Evolutionary conservation across 805 yeast species (phyloP).

Genomic region (Ogataea degrootiae): DNA sequence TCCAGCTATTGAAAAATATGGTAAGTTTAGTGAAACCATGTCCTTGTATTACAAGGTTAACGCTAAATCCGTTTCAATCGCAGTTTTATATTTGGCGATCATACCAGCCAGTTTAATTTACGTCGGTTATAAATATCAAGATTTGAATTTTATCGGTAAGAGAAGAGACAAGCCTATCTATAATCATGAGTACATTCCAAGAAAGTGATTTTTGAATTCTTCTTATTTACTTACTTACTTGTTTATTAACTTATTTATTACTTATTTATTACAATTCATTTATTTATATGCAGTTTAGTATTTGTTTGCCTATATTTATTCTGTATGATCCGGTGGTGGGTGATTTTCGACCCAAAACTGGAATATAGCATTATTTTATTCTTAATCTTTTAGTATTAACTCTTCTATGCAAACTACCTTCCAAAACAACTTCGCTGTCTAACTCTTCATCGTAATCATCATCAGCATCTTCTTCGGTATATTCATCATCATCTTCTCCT

Average conservation of each 20-base stretch:
- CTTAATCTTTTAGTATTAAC: conserved; percentile 4
- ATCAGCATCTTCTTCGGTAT: conserved; percentile 1
- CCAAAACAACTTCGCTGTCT: conserved; percentile 12
- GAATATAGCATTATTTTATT: conserved; percentile 1
- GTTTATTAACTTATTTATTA: conserved; percentile 2
- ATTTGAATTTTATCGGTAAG: conserved; percentile 21
- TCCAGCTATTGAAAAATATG: conserved; percentile 27
- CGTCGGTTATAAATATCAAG: conserved; percentile 29
- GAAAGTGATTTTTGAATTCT: conserved; percentile 11
- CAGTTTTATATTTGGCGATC: conserved; percentile 26
- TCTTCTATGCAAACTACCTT: conserved; percentile 6
- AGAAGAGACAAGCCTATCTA: conserved; percentile 29
- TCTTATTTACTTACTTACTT: not conserved
- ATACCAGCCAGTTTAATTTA: conserved; percentile 30
- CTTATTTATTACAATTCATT: conserved; percentile 2
- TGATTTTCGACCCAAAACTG: too few species aligned
- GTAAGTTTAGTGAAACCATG: conserved; percentile 28
- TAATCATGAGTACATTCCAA: conserved; percentile 25
- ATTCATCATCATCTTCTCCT: conserved; percentile 1
- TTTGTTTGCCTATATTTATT: not conserved
- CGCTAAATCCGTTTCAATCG: conserved; percentile 25
- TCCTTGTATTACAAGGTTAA: conserved; percentile 28
- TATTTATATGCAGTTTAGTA: not conserved
- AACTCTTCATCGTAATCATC: conserved; percentile 12
- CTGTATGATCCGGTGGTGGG: too few species aligned